phyloP scores from a whole-genome alignment of 2,329 filamentous ascomycete genomes.

The Xylaria sp. region DNA sequence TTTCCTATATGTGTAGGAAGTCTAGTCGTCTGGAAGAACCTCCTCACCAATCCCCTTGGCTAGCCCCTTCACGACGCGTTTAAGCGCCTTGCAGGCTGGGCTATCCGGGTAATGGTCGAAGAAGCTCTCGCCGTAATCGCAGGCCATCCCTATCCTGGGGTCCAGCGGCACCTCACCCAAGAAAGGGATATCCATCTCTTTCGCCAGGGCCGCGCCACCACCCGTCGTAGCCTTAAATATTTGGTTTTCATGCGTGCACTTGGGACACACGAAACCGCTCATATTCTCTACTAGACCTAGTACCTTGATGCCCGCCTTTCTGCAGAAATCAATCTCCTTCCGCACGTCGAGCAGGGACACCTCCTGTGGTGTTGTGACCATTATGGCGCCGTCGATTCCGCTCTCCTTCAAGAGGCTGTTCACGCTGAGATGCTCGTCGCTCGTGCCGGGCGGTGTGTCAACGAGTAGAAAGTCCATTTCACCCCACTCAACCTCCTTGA shows the following conservation, averaged over 20 bases:
- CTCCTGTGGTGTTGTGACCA: conserved; percentile 95
- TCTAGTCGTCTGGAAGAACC: conserved; percentile 52
- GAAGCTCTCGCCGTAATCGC: conserved; percentile 97
- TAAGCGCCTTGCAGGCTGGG: conserved; percentile 83
- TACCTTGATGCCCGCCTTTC: conserved; percentile 88
- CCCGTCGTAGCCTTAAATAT: conserved; percentile 94
- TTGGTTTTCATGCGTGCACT: conserved; percentile 79
- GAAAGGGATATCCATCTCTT: conserved; percentile 88
- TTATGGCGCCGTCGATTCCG: conserved; percentile 89
- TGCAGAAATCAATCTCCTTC: conserved; percentile 97
- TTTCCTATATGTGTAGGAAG: conserved; percentile 8
- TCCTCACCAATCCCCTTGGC: conserved; percentile 66
- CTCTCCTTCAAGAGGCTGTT: conserved; percentile 90
- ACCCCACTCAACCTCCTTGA: conserved; percentile 98
- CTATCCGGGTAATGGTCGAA: conserved; percentile 93
- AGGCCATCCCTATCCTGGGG: conserved; percentile 92
- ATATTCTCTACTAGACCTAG: conserved; percentile 97
- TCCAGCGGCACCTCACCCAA: conserved; percentile 90
- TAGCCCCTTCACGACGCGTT: conserved; percentile 77
- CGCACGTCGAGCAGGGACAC: conserved; percentile 89
- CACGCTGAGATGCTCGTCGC: conserved; percentile 92
- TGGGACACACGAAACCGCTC: conserved; percentile 95
- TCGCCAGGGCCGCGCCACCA: conserved; percentile 77
- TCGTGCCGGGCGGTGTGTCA: conserved; percentile 94
- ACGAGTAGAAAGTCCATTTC: conserved; percentile 91